Base-by-base conservation (phyloP, 2,329 filamentous ascomycete genomes). In the Botryosphaeria dothidea region DNA sequence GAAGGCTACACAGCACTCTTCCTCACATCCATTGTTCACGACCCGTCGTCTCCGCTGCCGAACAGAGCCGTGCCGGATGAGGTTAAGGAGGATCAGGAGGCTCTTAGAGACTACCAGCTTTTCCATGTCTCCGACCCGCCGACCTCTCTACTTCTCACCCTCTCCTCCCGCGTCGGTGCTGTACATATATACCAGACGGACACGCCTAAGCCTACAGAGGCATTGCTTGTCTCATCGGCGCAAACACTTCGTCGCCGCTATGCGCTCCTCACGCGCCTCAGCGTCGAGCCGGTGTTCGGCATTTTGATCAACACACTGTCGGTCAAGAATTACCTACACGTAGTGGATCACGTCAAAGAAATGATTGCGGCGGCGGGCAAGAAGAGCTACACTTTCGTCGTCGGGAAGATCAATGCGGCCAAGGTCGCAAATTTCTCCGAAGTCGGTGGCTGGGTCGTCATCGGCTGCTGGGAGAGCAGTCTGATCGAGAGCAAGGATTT, bases 401-500 rank as follows among this genome's bases (percentile, higher is more conserved):
- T 99, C 0, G 95, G 95, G 66, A 98, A 98, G 77, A 84, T 99
- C 27, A 99, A 98, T 73, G 90, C 93, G 0, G 94, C 93, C 41
- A 99, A 99, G 77, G 84, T 99, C 23, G 95, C 95, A 56, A 99
- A 99, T 78, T 99, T 99, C 79, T 88, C 90, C 65, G 95, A 99
- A 77, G 87, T 99, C 4, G 94, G 93, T 48, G 94, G 93, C 17
- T 99, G 95, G 95, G 93, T 98, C 0, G 93, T 98, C 0, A 92
- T 99, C 9, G 94, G 95, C 2, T 99, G 95, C 78, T 99, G 95
- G 95, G 95, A 99, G 80, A 97, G 93, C 76, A 92, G 91, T 66
- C 81, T 98, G 58, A 87, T 99, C 4, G 94, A 97, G 71, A 92
- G 93, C 68, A 90, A 91, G 65, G 91, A 91, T 6, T 96, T 97